These are phyloP conservation scores for Xylariales sp. DNA, from an alignment of 2,329 filamentous ascomycete species.

Conservation along the genomic window DNA sequence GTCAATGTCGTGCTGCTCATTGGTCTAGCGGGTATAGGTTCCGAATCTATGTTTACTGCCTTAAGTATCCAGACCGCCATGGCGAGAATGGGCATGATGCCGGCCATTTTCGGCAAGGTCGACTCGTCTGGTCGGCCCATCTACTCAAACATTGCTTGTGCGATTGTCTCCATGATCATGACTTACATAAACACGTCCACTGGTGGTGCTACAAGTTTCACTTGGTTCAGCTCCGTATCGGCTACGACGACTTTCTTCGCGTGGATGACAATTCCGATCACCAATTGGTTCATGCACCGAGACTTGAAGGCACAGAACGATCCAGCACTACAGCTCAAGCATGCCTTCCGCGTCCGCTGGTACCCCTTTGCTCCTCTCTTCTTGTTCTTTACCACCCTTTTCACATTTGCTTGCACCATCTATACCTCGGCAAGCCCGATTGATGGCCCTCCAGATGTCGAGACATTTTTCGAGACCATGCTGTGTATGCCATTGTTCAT, in stretches of 20 bases:
- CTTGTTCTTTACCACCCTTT: neutral
- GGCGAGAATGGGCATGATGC: neutral
- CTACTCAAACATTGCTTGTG: neutral
- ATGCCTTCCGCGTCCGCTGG: neutral
- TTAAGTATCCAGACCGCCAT: neutral
- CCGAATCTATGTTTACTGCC: neutral
- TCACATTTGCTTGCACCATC: neutral
- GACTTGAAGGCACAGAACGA: neutral
- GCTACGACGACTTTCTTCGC: neutral
- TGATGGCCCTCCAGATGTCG: neutral
- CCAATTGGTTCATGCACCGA: neutral
- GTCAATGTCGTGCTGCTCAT: constrained; percentile 54
- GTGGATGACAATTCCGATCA: neutral
- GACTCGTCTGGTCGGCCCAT: neutral
- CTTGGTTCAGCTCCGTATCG: neutral
- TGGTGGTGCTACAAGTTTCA: neutral
- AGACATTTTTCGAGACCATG: neutral
- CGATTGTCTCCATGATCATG: neutral
- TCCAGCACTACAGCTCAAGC: neutral
- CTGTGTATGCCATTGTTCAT: neutral
- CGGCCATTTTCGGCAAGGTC: neutral
- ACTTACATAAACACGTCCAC: neutral
- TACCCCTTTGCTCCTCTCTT: neutral
- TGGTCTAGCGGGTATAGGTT: neutral
- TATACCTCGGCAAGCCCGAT: neutral